Base-by-base conservation (phyloP, 805 yeast genomes). In the Yarrowia deformans region DNA sequence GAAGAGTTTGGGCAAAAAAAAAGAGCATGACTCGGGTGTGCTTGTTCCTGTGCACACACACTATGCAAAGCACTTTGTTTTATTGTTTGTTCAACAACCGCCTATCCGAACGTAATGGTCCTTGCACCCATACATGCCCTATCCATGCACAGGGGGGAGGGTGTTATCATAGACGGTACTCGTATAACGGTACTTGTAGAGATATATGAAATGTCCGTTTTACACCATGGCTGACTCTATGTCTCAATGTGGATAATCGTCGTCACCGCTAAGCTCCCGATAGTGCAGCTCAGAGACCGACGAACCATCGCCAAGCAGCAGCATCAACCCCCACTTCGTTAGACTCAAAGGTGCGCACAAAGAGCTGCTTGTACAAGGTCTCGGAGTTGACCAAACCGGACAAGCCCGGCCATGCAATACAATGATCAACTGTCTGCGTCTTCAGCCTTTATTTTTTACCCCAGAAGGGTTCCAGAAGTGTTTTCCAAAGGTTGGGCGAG, bases 21-120 rank as follows among this genome's bases (percentile, higher is more conserved):
- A 32, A 23, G 50, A 46, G 32, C 14, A 45, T 46, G 56, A 35
- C 56, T 18, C 40, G 56, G 58, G 58, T 50, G 58, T 50, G 56
- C 35, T n/a, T 23, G 29, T 23, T 4, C 29, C 29, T 2, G 29
- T 23, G 29, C 29, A 23, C 29, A 23, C 29, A 23, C n/a, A n/a
- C n/a, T n/a, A 23, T 23, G 29, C 54, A 34, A 34, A 12, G 10
- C n/a, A n/a, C 29, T 23, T 4, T 23, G 29, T 2, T 23, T 23
- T 23, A 23, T 23, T 23, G 29, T 23, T 23, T 23, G 29, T 23
- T 23, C 29, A 23, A 2, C 2, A 23, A 23, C 29, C 29, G 29
- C 3, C 29, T 23, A 23, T 23, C 29, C 2, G 29, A 23, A 23
- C 29, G 29, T 23, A 2, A 2, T 23, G n/a, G 29, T 8, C 12